Percentiles rank a stretch among this genome's conserved stretches.
Conservation (phyloP, 371 early-diverging fungal species). For the Sporodiniella umbellata region DNA sequence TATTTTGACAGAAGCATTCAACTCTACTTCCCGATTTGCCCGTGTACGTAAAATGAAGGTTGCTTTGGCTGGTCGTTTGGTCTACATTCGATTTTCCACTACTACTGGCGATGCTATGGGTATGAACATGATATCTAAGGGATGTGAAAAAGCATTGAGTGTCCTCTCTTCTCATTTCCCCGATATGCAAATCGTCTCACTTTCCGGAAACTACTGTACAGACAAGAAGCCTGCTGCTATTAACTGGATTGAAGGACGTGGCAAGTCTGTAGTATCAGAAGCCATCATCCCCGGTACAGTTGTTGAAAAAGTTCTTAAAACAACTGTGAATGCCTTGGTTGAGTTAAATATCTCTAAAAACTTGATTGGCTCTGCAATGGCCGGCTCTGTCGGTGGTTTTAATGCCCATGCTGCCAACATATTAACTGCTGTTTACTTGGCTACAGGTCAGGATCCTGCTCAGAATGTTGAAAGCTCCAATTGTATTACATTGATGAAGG, state of each 20-base stretch:
- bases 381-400: constrained; percentile 92
- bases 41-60: constrained; percentile 81
- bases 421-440: constrained; percentile 91
- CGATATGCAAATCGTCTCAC: constrained; percentile 76
- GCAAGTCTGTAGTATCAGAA: constrained; percentile 92
- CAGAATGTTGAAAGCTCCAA: constrained; percentile 95
- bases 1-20: constrained; percentile 73
- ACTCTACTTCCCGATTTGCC: constrained; percentile 90
- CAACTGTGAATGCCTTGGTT: constrained; percentile 76
- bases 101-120: constrained; percentile 99
- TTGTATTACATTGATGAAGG: constrained; percentile 96
- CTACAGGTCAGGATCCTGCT: constrained; percentile 97
- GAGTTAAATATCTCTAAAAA: constrained; percentile 88
- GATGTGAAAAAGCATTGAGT: constrained; percentile 80
- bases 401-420: constrained; percentile 97
- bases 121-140: constrained; percentile 99
- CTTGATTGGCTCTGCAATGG: constrained; percentile 94
- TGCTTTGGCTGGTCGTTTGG: constrained; percentile 79
- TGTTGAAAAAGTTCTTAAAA: constrained; percentile 86
- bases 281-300: constrained; percentile 78
- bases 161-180: constrained; percentile 63
- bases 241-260: constrained; percentile 97
- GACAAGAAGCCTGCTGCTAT: constrained; percentile 98
- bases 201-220: constrained; percentile 95
- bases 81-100: constrained; percentile 87